Base-by-base conservation (phyloP, 2,329 filamentous ascomycete species). In the Fusarium foetens region DNA sequence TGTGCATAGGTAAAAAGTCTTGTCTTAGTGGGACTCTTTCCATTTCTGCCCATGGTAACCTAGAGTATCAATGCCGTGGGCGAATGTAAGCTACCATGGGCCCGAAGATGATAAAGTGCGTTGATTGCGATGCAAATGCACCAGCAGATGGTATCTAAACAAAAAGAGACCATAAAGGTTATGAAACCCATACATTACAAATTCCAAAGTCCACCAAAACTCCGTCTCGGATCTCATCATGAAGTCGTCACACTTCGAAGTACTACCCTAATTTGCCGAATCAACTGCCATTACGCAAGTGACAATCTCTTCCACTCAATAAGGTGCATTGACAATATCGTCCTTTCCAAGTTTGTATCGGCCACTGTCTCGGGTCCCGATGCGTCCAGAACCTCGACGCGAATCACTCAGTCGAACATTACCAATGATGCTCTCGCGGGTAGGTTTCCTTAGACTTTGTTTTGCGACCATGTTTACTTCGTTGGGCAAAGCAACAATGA, bases 391-490 rank as follows among this genome's bases (percentile, higher is more conserved):
- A 70, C 84, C 86, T 70, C 86, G 83, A 42, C 87, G 82, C 61
- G 80, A 87, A 70, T 83, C 86, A 78, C 84, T 86, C 48, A 83
- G 59, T 57, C 82, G 80, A 49, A 87, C 82, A 75, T 91, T 81
- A 39, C 89, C 86, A 21, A 93, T 93, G 80, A 99, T 98, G 81
- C 94, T 98, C 85, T 99, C 94, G 41, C 96, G 87, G 2, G 96
- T 98, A 3, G 95, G 94, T 78, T 91, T 91, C 86, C 94, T 94
- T 79, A 99, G 88, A 63, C 90, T 92, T 76, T 92, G 89, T 82
- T 95, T 95, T 49, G 92, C 92, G 17, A 99, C 94, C 95, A 98
- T 98, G 82, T 98, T 97, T 75, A 99, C 96, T 81, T 98, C 95
- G 79, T 99, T 97, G 5, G 96, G 95, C 71, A 99, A 85, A 2